phyloP scores from a whole-genome alignment of 2,329 filamentous ascomycete genomes.

The Fusarium sp. region DNA sequence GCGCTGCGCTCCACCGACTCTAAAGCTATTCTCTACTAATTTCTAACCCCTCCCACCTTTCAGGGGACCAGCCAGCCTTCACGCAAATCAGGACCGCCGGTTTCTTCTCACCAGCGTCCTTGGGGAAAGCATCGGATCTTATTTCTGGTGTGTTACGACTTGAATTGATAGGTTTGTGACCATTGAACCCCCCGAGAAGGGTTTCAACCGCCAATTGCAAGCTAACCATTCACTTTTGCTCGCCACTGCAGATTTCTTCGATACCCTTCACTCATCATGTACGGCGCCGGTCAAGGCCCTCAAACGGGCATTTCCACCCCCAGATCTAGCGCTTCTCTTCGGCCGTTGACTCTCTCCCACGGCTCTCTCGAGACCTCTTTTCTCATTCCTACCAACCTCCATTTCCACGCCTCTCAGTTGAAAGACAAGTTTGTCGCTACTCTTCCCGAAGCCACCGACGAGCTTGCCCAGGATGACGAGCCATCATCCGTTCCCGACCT shows the following conservation, averaged over 20 bases:
- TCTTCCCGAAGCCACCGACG: conserved; percentile 91
- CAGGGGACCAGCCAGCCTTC: conserved; percentile 43
- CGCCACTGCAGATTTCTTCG: conserved; percentile 46
- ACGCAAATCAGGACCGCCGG: conserved; percentile 41
- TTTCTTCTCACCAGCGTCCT: conserved; percentile 41
- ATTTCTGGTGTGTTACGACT: conserved; percentile 39
- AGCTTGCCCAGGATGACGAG: conserved; percentile 97
- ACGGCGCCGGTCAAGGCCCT: conserved; percentile 82
- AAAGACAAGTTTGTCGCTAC: conserved; percentile 89
- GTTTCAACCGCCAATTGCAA: neutral
- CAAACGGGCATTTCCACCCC: conserved; percentile 98
- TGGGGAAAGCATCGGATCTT: conserved; percentile 39
- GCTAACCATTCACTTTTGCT: conserved; percentile 30
- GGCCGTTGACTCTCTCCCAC: conserved; percentile 89
- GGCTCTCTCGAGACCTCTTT: conserved; percentile 97
- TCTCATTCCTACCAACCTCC: conserved; percentile 91
- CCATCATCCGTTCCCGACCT: conserved; percentile 95
- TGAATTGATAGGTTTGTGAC: conserved; percentile 47
- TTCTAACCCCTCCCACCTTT: conserved; percentile 40
- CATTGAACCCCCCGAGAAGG: neutral
- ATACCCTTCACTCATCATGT: conserved; percentile 73
- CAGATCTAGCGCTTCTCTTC: conserved; percentile 89
- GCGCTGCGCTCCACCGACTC: conserved; percentile 40
- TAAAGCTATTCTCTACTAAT: conserved; percentile 41
- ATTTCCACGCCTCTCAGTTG: conserved; percentile 95